Base-by-base conservation (phyloP, 305 asterid species). In the Striga hermonthica region DNA sequence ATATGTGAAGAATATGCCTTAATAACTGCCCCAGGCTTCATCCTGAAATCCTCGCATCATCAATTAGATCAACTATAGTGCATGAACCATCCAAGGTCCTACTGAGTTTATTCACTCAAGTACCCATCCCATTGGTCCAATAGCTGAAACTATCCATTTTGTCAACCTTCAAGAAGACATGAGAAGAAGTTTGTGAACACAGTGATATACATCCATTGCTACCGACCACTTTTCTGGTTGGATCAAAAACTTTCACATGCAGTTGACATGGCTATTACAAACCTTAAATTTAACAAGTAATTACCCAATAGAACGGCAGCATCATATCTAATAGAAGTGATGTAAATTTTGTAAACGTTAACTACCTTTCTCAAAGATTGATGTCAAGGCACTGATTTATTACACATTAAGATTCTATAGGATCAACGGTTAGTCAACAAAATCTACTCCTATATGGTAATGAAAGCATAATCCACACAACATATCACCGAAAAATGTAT, bases 221-320 rank as follows among this genome's bases (percentile, higher is more conserved):
- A 34, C 57, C 36, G 14, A 15, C 41, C 35, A 34, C 41, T 40
- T 22, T 62, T 34, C 45, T 11, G 40, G 48, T 62, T 50, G 55
- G 47, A 37, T 6, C 5, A 52, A 10, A n/a, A n/a, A n/a, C n/a
- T n/a, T n/a, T n/a, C n/a, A n/a, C n/a, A n/a, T n/a, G n/a, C n/a
- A n/a, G n/a, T n/a, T n/a, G n/a, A n/a, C n/a, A n/a, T n/a, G n/a
- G n/a, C n/a, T n/a, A n/a, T n/a, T n/a, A n/a, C n/a, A n/a, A n/a
- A n/a, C n/a, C n/a, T n/a, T n/a, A n/a, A n/a, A n/a, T n/a, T n/a
- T n/a, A n/a, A n/a, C n/a, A n/a, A n/a, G n/a, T 53, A 38, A 41
- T 61, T 49, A 62, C 74, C 53, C 48, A 59, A 70, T 12, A 34
- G 59, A 72, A 67, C 58, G 38, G 38, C 48, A 28, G 44, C 16